These are phyloP conservation scores for Mortierella alpina DNA, from an alignment of 192 early-diverging fungal genomes.

Conservation along the genomic window DNA sequence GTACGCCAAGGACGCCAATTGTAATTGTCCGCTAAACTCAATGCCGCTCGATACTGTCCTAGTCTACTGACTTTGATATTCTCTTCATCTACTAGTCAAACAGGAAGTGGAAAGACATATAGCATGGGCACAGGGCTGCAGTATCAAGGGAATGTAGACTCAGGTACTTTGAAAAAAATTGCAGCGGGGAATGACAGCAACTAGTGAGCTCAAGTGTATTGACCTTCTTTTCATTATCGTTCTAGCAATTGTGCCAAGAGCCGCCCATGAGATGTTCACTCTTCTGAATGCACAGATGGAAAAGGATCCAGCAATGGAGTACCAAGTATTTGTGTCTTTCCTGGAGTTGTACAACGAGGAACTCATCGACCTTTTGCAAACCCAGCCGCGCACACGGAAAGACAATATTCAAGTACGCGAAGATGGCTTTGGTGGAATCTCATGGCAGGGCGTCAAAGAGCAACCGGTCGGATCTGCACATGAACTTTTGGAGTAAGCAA, in stretches of 20 bases:
- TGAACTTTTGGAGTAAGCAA: slow-evolving; percentile 66
- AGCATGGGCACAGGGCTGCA: slow-evolving; percentile 91
- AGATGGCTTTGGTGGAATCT: slow-evolving; percentile 88
- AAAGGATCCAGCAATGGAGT: slow-evolving; percentile 54
- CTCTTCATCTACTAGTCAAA: slow-evolving; percentile 66
- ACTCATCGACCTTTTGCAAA: slow-evolving; percentile 84
- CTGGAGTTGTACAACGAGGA: slow-evolving; percentile 99
- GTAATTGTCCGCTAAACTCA: too few relatives aligned
- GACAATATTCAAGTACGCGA: slow-evolving; percentile 72
- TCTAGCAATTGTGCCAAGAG: slow-evolving; percentile 77
- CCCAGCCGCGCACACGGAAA: slow-evolving; percentile 43
- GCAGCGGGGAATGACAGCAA: neutral
- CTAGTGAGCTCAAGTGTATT: neutral
- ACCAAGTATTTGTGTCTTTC: slow-evolving; percentile 81
- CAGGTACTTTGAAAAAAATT: slow-evolving; percentile 21
- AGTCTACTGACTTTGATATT: neutral
- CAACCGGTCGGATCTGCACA: slow-evolving; percentile 73
- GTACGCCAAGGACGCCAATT: slow-evolving; percentile 33
- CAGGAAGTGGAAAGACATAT: slow-evolving; percentile 93
- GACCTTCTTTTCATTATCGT: neutral
- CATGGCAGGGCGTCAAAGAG: slow-evolving; percentile 87
- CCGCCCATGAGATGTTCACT: slow-evolving; percentile 70
- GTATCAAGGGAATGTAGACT: slow-evolving; percentile 47
- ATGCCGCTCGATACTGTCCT: too few relatives aligned
- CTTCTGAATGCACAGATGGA: slow-evolving; percentile 45